Evolutionary conservation across 805 yeast species (phyloP).

Genomic region (Saturnispora gosingensis): DNA sequence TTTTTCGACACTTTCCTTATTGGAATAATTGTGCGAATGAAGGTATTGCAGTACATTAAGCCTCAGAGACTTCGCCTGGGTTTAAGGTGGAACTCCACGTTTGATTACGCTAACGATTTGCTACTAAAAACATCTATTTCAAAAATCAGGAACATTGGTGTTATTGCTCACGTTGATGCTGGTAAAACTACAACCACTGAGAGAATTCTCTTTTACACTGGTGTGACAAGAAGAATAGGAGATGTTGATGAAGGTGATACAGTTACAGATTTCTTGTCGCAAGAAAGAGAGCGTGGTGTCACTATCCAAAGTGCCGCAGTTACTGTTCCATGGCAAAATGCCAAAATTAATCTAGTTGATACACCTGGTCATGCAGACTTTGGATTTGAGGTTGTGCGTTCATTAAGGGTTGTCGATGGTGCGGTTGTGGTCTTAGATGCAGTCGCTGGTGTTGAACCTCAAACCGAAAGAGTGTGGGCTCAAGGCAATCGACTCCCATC

Average conservation of each 20-base stretch:
- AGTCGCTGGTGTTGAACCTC: constrained; percentile 97
- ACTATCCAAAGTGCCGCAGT: constrained; percentile 97
- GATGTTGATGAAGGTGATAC: constrained; percentile 97
- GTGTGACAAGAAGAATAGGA: constrained; percentile 72
- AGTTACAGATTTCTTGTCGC: constrained; percentile 83
- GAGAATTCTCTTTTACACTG: constrained; percentile 84
- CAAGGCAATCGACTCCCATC: constrained; percentile 73
- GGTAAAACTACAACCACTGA: constrained; percentile 98
- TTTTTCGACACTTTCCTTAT: background rate
- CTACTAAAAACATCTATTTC: constrained; percentile 18
- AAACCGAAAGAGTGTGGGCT: constrained; percentile 94
- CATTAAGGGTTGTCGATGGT: constrained; percentile 88
- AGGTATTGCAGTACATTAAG: background rate
- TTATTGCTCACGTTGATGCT: constrained; percentile 98
- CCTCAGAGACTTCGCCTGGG: background rate
- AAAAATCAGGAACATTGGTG: constrained; percentile 79
- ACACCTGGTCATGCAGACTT: constrained; percentile 99
- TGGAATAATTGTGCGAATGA: background rate
- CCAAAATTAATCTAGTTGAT: constrained; percentile 79
- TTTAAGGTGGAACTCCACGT: background rate
- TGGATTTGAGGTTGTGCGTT: constrained; percentile 85
- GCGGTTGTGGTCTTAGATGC: constrained; percentile 89
- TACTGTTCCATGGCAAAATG: constrained; percentile 69
- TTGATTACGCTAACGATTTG: constrained; percentile 14
- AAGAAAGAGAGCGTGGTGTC: constrained; percentile 87